These are phyloP conservation scores for Dryas alaskensis DNA, from an alignment of 306 rosid genomes.

Conservation along the genomic window DNA sequence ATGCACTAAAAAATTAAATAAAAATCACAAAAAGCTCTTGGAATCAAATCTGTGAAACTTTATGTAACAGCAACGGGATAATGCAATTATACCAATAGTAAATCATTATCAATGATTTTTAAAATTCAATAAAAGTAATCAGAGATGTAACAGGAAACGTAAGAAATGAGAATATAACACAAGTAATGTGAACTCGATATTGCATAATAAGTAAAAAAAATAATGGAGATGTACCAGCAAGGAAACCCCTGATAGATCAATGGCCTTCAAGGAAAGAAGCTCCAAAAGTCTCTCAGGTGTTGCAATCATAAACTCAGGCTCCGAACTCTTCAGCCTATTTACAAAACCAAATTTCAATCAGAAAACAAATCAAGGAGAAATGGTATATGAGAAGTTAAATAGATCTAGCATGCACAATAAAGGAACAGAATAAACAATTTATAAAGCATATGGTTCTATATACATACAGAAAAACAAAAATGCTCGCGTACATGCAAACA, in stretches of 20 bases:
- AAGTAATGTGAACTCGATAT: not conserved
- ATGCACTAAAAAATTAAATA: not conserved
- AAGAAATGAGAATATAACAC: not conserved
- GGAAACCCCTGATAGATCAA: conserved; percentile 80
- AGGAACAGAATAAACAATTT: conserved; percentile 6
- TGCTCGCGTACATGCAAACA: not conserved
- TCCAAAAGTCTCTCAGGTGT: conserved; percentile 95
- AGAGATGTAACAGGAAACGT: not conserved
- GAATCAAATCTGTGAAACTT: not conserved
- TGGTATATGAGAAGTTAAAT: not conserved
- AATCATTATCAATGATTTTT: not conserved
- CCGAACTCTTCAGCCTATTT: conserved; percentile 75
- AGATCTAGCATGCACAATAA: not conserved
- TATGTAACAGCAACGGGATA: not conserved
- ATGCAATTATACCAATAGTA: not conserved
- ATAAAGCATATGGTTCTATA: not conserved
- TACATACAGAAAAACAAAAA: not conserved
- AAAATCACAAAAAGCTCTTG: not conserved
- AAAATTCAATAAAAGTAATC: conserved; percentile 1
- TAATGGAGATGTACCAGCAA: conserved; percentile 54
- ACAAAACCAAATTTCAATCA: conserved; percentile 27
- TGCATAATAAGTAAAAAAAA: conserved; percentile 11
- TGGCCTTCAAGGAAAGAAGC: conserved; percentile 73
- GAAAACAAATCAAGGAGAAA: conserved; percentile 12
- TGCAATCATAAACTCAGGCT: conserved; percentile 90